phyloP scores from a whole-genome alignment of 352 stramenopile species.

The Phytophthora litchii region DNA sequence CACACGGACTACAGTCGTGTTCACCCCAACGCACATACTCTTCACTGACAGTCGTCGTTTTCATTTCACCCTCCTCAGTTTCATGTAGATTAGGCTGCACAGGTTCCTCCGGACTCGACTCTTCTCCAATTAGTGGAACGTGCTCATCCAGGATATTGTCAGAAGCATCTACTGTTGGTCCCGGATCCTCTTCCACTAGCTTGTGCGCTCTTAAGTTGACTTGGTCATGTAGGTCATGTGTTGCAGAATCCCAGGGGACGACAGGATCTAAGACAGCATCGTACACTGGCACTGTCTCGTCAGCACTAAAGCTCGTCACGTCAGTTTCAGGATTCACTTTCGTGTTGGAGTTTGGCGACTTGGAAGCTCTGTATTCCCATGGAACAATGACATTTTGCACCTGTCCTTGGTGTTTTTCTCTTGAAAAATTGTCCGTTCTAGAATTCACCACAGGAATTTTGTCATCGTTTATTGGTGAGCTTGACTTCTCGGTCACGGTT shows the following conservation, averaged over 20 bases:
- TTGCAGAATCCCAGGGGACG: background rate
- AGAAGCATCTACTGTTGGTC: background rate
- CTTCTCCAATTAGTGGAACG: background rate
- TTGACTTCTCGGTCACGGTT: background rate
- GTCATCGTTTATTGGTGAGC: background rate
- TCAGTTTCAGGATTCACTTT: too few species aligned
- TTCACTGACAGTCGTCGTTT: slow-evolving; percentile 1
- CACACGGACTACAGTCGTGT: slow-evolving; percentile 27
- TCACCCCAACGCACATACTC: slow-evolving; percentile 22
- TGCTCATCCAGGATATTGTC: background rate
- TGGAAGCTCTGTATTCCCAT: background rate
- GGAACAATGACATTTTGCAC: background rate
- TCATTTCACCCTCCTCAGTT: background rate
- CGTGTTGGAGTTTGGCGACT: too few species aligned
- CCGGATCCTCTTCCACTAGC: background rate
- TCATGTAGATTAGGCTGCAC: background rate
- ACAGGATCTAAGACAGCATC: too few species aligned
- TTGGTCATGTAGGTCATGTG: background rate
- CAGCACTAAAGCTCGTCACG: too few species aligned
- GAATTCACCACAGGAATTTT: background rate
- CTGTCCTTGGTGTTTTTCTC: background rate
- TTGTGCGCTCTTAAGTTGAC: background rate
- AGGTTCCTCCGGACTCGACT: background rate
- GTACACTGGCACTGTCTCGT: too few species aligned
- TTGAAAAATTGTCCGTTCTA: background rate